These are phyloP conservation scores for Phytophthora constricta DNA, from an alignment of 352 stramenopile genomes.

Conservation along the genomic window DNA sequence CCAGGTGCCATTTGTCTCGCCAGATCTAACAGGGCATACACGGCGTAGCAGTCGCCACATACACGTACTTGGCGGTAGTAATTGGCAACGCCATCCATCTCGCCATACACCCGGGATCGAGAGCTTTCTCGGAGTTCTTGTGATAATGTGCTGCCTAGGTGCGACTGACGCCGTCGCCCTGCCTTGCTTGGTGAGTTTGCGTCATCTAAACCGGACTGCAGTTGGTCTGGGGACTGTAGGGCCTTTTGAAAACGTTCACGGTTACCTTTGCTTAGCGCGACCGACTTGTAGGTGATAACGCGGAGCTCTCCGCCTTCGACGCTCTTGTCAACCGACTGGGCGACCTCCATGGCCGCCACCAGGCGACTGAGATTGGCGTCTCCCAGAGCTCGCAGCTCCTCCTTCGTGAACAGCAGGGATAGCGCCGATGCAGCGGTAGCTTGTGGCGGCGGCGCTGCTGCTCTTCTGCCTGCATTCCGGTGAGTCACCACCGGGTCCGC, in stretches of 20 bases:
- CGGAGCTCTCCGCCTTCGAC: constrained; percentile 42
- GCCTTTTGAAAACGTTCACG: constrained; percentile 44
- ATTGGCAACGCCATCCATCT: constrained; percentile 67
- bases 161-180: constrained; percentile 30
- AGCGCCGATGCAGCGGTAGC: constrained; percentile 43
- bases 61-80: constrained; percentile 89
- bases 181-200: constrained; percentile 9
- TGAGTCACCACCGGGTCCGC: not conserved
- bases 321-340: constrained; percentile 22
- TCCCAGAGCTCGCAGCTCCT: constrained; percentile 48
- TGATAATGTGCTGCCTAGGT: constrained; percentile 54
- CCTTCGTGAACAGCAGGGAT: constrained; percentile 55
- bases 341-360: constrained; percentile 47
- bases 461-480: constrained; percentile 17
- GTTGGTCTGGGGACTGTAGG: constrained; percentile 14
- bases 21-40: constrained; percentile 88
- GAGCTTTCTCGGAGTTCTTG: constrained; percentile 62
- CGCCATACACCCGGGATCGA: constrained; percentile 54
- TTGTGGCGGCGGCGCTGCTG: constrained; percentile 21
- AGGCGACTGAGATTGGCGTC: constrained; percentile 48
- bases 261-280: constrained; percentile 72
- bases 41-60: constrained; percentile 82
- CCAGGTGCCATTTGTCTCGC: constrained; percentile 50
- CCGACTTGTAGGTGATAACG: constrained; percentile 82
- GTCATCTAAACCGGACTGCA: constrained; percentile 1